These are phyloP conservation scores for Pezicula rhizophila DNA, from an alignment of 2,329 filamentous ascomycete species.

Conservation along the genomic window DNA sequence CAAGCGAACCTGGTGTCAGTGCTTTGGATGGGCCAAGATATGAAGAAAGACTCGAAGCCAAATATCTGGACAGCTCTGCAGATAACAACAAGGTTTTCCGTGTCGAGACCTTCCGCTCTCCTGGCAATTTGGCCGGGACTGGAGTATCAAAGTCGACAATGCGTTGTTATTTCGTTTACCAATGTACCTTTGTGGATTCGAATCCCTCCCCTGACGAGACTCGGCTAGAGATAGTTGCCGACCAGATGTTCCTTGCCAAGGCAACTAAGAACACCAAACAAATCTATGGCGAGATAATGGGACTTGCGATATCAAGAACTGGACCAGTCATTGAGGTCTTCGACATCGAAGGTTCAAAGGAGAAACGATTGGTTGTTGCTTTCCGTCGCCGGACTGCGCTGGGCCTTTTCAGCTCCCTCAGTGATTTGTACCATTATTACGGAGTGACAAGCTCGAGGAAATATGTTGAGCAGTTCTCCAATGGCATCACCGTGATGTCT, in stretches of 20 bases:
- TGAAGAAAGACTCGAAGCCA: constrained; percentile 87
- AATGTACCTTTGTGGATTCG: constrained; percentile 80
- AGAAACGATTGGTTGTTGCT: constrained; percentile 91
- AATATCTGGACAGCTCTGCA: constrained; percentile 81
- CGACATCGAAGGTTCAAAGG: constrained; percentile 82
- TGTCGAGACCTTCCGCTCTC: constrained; percentile 94
- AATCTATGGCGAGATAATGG: constrained; percentile 91
- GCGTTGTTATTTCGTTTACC: constrained; percentile 98
- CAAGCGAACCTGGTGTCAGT: constrained; percentile 80
- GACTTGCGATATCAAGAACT: constrained; percentile 73
- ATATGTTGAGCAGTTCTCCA: constrained; percentile 98
- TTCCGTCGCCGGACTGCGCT: constrained; percentile 90
- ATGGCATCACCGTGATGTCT: constrained; percentile 95
- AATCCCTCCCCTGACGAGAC: constrained; percentile 74
- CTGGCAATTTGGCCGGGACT: constrained; percentile 66
- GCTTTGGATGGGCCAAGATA: constrained; percentile 77
- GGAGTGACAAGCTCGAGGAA: constrained; percentile 91
- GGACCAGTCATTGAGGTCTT: constrained; percentile 98
- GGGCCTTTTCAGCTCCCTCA: constrained; percentile 90
- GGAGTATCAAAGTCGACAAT: constrained; percentile 69
- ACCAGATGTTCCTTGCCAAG: constrained; percentile 92
- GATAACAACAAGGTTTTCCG: constrained; percentile 70
- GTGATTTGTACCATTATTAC: constrained; percentile 97
- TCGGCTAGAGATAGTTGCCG: constrained; percentile 82
- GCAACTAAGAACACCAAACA: constrained; percentile 92